Evolutionary conservation across 805 yeast genomes (phyloP), one percentile per base, ranked within the genome.

Genomic region (Lipomyces kockii): DNA sequence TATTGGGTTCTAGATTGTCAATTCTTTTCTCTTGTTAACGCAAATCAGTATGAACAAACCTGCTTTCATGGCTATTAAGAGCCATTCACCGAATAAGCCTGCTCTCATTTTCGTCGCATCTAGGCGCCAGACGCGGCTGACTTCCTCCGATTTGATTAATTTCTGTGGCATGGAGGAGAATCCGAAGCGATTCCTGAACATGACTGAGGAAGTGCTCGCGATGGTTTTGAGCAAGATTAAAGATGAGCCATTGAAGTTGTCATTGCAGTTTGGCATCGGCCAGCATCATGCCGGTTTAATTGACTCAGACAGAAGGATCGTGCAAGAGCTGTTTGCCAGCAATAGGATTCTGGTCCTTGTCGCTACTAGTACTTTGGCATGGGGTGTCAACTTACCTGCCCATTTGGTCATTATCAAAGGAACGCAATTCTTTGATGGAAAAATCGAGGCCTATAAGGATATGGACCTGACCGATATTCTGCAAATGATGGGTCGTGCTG

Each of bases 41-140:
- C 2, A 1, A 8, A 17, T 17, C 51, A 90, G 87, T 27, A 91
- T 86, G 95, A 92, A 88, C 82, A 92, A 84, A 74, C 97, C 98
- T 0, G 94, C 97, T 0, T 92, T 90, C 74, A 86, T 89, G 89
- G 97, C 97, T 0, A 92, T 92, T 70, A 91, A 92, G 75, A 92
- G 91, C 70, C 97, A 93, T 76, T 90, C 97, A 0, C 96, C 97
- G 1, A 81, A 80, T 22, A 88, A 92, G 76, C 97, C 97, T 0
- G 94, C 89, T 11, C 82, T 90, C 72, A 87, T 90, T n/a, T 90
- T 90, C 74, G 96, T 90, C 49, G 92, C 95, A 0, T 89, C 95
- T 2, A 83, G 96, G 75, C 81, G 96, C 67, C 96, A 90, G 77
- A 90, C 96, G 0, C 80, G 96, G 67, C 83, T 90, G 61, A 90